Conservation (phyloP, 805 yeast species). For the Metschnikowia dekortorum region DNA sequence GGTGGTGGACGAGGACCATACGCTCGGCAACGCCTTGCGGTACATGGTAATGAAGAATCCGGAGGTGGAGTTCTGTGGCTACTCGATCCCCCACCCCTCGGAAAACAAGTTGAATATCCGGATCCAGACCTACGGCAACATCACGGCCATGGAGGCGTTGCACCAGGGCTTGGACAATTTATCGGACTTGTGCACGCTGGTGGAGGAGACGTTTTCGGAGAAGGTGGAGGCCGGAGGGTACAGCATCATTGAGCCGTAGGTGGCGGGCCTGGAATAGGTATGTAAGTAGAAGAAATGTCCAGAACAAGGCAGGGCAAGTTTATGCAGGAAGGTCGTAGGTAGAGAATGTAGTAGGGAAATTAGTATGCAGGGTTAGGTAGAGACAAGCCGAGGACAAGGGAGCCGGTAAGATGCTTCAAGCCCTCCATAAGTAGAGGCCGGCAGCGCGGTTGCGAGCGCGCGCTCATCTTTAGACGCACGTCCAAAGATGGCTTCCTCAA, state of each 20-base stretch:
- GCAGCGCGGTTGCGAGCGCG: neutral
- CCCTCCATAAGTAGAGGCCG: too few species aligned
- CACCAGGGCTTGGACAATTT: conserved; percentile 88
- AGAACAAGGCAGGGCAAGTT: too few species aligned
- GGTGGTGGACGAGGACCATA: conserved; percentile 90
- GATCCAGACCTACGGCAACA: conserved; percentile 85
- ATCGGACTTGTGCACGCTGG: conserved; percentile 72
- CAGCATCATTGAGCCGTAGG: conserved; percentile 45
- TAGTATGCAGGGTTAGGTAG: too few species aligned
- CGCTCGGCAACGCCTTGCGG: conserved; percentile 89
- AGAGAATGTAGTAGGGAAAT: too few species aligned
- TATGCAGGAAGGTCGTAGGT: too few species aligned
- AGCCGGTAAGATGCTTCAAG: too few species aligned
- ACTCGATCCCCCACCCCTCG: conserved; percentile 97
- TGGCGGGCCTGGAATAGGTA: too few species aligned
- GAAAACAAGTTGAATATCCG: conserved; percentile 85
- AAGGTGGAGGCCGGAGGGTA: conserved; percentile 57
- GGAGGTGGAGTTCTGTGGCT: conserved; percentile 96
- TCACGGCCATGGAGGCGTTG: conserved; percentile 88
- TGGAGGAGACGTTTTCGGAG: conserved; percentile 74
- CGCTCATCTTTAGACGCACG: neutral
- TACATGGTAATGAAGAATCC: conserved; percentile 96
- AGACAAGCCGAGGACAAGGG: too few species aligned
- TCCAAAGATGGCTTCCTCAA: conserved; percentile 1
- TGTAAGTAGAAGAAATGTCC: too few species aligned